Evolutionary conservation across 2,329 filamentous ascomycete genomes (phyloP).

Genomic region (Trichoderma citrinoviride): DNA sequence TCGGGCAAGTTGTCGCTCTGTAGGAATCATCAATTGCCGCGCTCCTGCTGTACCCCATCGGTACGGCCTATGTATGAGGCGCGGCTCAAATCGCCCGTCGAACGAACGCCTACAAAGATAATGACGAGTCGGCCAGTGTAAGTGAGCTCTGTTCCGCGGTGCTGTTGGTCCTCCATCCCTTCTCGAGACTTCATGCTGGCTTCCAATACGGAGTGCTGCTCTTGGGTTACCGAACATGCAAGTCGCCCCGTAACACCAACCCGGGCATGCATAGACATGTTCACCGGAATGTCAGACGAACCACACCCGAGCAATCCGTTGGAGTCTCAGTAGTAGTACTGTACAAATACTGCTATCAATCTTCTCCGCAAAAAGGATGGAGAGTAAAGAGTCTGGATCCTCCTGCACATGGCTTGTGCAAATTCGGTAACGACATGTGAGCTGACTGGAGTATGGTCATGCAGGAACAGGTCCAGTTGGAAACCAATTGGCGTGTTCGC

Average conservation of each 20-base stretch:
- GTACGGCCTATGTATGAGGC: too few species aligned
- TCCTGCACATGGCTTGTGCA: background rate
- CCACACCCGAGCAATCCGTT: background rate
- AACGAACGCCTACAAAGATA: too few species aligned
- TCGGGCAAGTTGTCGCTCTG: too few species aligned
- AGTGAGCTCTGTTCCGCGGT: too few species aligned
- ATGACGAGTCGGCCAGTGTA: too few species aligned
- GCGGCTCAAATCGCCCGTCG: too few species aligned
- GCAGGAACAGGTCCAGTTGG: slow-evolving; percentile 2
- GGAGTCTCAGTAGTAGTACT: too few species aligned
- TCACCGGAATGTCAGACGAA: background rate
- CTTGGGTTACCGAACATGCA: background rate
- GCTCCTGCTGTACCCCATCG: too few species aligned
- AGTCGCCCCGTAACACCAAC: background rate
- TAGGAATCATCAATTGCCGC: too few species aligned
- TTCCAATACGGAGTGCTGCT: background rate
- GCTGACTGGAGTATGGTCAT: background rate
- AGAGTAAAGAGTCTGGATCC: background rate
- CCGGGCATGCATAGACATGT: background rate
- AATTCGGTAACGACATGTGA: background rate
- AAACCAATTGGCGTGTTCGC: background rate
- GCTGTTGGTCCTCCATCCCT: background rate
- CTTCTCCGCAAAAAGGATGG: background rate
- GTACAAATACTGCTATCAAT: background rate
- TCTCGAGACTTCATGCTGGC: background rate